These are phyloP conservation scores for Fragaria ananassa DNA, from an alignment of 306 rosid species.

Conservation along the genomic window DNA sequence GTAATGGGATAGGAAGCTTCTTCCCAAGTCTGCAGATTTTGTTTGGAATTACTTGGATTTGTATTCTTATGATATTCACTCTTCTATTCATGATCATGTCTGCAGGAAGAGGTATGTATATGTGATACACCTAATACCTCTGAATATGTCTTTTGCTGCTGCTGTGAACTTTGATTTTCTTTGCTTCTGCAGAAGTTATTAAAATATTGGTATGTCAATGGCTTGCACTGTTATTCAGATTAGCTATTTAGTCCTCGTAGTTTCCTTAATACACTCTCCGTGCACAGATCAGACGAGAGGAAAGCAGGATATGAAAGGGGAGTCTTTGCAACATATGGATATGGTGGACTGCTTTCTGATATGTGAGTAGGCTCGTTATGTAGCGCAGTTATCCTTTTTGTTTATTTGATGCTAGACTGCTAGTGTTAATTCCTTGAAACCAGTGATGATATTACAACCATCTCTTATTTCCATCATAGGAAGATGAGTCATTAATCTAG, in stretches of 20 bases:
- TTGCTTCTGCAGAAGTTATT: neutral
- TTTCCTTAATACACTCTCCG: neutral
- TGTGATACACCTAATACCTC: neutral
- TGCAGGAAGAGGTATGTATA: neutral
- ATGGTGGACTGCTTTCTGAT: neutral
- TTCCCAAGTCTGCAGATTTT: neutral
- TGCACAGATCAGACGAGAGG: neutral
- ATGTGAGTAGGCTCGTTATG: neutral
- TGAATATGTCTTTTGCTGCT: neutral
- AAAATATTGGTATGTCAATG: neutral
- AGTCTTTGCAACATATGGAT: neutral
- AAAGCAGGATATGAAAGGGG: neutral
- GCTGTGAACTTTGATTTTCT: neutral
- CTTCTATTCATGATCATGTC: neutral
- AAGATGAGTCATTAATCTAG: neutral
- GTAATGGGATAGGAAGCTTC: neutral
- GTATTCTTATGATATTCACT: neutral
- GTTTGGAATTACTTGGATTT: neutral
- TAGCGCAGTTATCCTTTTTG: neutral
- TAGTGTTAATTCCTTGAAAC: neutral
- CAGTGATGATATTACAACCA: neutral
- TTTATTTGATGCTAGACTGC: neutral
- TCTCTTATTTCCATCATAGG: neutral
- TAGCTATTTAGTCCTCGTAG: neutral
- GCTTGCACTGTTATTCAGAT: neutral